Percentiles rank a stretch among this genome's conserved stretches.
These are phyloP conservation scores for Debaryomyces coudertii DNA, from an alignment of 1,139 yeast species.

Conservation along the genomic window DNA sequence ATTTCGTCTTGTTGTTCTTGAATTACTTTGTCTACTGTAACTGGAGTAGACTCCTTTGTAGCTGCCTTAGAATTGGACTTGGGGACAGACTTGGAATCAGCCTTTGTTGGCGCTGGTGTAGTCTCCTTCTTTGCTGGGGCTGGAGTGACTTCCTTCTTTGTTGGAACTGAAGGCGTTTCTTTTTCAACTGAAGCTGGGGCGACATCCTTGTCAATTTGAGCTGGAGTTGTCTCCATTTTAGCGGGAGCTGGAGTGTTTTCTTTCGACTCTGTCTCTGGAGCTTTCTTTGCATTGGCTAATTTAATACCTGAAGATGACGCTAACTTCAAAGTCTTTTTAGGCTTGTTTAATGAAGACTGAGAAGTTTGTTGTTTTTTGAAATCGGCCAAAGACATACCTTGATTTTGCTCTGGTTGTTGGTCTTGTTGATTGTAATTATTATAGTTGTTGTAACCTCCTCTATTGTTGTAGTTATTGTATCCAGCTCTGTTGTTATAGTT, in stretches of 20 bases:
- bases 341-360: constrained; percentile 51
- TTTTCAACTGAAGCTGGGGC: constrained; percentile 18
- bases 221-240: constrained; percentile 16
- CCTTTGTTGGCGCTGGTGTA: constrained; percentile 18
- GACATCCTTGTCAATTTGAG: constrained; percentile 11
- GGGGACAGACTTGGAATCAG: constrained; percentile 13
- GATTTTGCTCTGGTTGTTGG: constrained; percentile 27
- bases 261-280: constrained; percentile 26
- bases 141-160: constrained; percentile 4
- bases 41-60: constrained; percentile 24
- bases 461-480: constrained; percentile 28
- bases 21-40: constrained; percentile 51
- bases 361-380: constrained; percentile 71
- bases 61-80: constrained; percentile 16
- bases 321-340: constrained; percentile 64
- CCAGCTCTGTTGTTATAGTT: constrained; percentile 29
- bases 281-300: constrained; percentile 62
- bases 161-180: constrained; percentile 18
- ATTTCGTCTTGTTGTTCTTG: constrained; percentile 84
- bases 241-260: constrained; percentile 24
- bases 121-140: constrained; percentile 6
- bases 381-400: constrained; percentile 85
- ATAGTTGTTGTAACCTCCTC: constrained; percentile 19
- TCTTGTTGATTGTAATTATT: constrained; percentile 19
- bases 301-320: constrained; percentile 69